Evolutionary conservation across 208 protist genomes (phyloP), one percentile per base, ranked within the genome.

Genomic region (Leishmania aethiopica): DNA sequence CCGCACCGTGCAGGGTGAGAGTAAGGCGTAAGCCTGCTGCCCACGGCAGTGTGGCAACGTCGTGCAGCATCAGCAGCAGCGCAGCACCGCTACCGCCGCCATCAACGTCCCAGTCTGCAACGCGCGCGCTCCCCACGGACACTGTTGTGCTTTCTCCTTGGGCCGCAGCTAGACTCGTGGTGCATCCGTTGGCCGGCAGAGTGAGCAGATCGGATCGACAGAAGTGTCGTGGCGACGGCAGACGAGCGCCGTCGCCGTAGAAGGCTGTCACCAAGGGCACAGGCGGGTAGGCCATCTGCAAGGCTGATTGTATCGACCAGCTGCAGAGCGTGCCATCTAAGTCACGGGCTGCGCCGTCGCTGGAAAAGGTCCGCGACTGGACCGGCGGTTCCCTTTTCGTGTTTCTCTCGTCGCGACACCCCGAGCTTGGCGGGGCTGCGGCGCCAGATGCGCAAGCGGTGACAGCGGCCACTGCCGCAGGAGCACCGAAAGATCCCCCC

Each of bases 261-360:
- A 67, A 62, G 40, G 3, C 28, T 2, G 75, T 32, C 8, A 78
- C 57, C 37, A 78, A 35, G n/a, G 75, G 75, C 13, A 67, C 17
- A 49, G 75, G 75, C 11, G 75, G 75, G 75, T 62, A 59, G 13
- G 55, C 55, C 75, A 55, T 55, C 57, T 78, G 75, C 40, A 78
- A 28, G 47, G 57, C 57, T 32, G 75, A 49, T 22, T 78, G 75
- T 15, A 78, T 62, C 11, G 75, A 78, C 75, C 55, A 78, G 55
- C 75, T 78, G 55, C 75, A 60, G 37, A 47, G 15, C 25, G 66
- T n/a, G 37, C 22, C 37, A 47, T 71, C 66, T 19, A 5, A 17
- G 15, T 47, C 66, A 47, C 22, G 37, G 37, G 17, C 35, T 10
- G 37, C 17, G 42, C 22, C 37, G 28, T 71, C 37, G 3, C 15